Conservation (phyloP, 1,284 basidiomycete species). For the Cryptococcus sp. region DNA sequence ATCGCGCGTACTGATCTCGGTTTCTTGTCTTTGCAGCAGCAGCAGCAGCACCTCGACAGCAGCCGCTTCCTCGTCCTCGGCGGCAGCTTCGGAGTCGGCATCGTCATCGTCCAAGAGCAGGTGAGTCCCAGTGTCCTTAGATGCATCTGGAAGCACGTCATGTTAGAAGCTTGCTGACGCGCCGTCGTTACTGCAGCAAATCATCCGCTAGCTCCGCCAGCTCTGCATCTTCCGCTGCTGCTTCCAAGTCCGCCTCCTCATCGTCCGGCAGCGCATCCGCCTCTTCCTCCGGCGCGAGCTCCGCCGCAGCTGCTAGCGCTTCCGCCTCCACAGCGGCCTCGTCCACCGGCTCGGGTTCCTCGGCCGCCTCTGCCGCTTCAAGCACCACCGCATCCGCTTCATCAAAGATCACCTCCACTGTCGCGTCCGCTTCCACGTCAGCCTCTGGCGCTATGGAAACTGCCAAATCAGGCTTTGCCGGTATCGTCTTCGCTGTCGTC, state of each 20-base stretch:
- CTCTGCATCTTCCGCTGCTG: conserved; percentile 1
- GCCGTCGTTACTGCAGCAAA: not conserved
- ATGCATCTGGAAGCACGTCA: too few relatives aligned
- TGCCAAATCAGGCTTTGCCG: conserved; percentile 1
- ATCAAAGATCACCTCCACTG: conserved; percentile 2
- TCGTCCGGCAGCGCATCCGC: conserved; percentile 4
- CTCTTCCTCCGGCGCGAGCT: not conserved
- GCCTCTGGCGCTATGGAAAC: conserved; percentile 2
- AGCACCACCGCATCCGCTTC: conserved; percentile 5
- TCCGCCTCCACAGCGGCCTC: conserved; percentile 7
- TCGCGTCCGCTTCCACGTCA: conserved; percentile 8
- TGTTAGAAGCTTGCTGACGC: too few relatives aligned
- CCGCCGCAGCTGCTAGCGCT: not conserved
- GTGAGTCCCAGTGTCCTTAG: not conserved
- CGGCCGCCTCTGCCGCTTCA: conserved; percentile 8
- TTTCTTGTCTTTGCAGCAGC: too few relatives aligned
- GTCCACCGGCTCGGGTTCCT: not conserved
- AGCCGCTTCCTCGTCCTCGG: not conserved
- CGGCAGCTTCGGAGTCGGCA: not conserved
- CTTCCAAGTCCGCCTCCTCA: conserved; percentile 7
- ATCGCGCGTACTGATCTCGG: not conserved
- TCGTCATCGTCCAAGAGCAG: not conserved
- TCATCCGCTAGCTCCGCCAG: not conserved
- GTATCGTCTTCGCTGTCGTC: conserved; percentile 9
- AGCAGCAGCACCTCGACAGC: not conserved